A percentile compares a stretch with the other conserved stretches of the same genome.
These are phyloP conservation scores for Solanum peruvianum DNA, from an alignment of 257 asterid species.

Conservation along the genomic window DNA sequence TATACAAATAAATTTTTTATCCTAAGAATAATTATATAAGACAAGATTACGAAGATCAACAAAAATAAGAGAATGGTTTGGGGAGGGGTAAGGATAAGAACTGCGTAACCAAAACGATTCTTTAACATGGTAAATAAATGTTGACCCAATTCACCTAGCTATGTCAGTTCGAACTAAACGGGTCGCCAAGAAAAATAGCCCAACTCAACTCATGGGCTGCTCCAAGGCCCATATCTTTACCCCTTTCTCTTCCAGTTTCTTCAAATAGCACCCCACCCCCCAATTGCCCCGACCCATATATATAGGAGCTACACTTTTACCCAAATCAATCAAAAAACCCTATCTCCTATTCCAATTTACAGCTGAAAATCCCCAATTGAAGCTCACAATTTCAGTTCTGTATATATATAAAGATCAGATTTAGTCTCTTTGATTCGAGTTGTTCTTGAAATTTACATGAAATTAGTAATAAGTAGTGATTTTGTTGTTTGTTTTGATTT, in stretches of 20 bases:
- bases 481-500: not conserved
- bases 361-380: not conserved
- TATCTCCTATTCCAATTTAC: not conserved
- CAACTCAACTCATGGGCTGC: not conserved
- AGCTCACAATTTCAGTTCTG: not conserved
- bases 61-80: too few relatives aligned
- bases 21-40: too few relatives aligned
- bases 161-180: too few relatives aligned
- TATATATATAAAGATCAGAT: not conserved
- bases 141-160: too few relatives aligned
- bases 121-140: too few relatives aligned
- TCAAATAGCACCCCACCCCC: not conserved
- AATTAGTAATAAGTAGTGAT: not conserved
- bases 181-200: not conserved
- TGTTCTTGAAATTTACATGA: not conserved
- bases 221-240: not conserved
- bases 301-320: not conserved
- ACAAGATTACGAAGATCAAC: too few relatives aligned
- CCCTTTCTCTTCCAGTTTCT: not conserved
- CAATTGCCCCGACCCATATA: not conserved
- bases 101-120: too few relatives aligned
- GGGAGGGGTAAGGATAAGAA: too few relatives aligned
- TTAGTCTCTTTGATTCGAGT: not conserved
- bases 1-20: too few relatives aligned
- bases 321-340: conserved; percentile 8